Conservation (phyloP, 768 basidiomycete genomes). For the Lactarius pseudohatsudake region DNA sequence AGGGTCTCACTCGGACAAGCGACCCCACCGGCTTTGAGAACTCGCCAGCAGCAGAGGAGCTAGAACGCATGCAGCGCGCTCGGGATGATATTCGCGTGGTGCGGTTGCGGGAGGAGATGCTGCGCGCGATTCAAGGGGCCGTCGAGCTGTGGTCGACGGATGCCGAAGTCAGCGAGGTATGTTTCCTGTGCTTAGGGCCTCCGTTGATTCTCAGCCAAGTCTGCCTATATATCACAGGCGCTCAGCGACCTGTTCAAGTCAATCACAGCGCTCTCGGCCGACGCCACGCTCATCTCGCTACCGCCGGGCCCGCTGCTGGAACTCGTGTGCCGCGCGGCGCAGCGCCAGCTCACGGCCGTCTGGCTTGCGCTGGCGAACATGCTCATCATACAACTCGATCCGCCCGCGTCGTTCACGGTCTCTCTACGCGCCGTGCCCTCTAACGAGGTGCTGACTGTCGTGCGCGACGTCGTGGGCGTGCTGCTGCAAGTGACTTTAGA, state of each 20-base stretch:
- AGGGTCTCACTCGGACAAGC: slow-evolving; percentile 76
- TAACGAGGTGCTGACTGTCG: slow-evolving; percentile 55
- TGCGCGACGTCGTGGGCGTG: slow-evolving; percentile 53
- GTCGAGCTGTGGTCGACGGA: slow-evolving; percentile 81
- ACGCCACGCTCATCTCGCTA: slow-evolving; percentile 76
- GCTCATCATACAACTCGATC: slow-evolving; percentile 78
- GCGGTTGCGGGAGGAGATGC: slow-evolving; percentile 65
- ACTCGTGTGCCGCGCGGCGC: slow-evolving; percentile 69
- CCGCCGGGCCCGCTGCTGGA: slow-evolving; percentile 81
- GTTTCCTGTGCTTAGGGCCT: slow-evolving; percentile 34
- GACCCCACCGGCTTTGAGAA: slow-evolving; percentile 66
- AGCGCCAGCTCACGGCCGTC: slow-evolving; percentile 70
- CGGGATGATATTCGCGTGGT: slow-evolving; percentile 63
- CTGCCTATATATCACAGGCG: slow-evolving; percentile 44
- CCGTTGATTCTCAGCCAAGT: slow-evolving; percentile 1
- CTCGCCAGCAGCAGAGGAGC: slow-evolving; percentile 51
- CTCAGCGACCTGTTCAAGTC: slow-evolving; percentile 83
- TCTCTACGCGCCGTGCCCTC: slow-evolving; percentile 54
- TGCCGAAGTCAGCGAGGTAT: slow-evolving; percentile 71
- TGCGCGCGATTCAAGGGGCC: slow-evolving; percentile 55
- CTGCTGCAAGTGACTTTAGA: slow-evolving; percentile 59
- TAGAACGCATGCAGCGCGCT: slow-evolving; percentile 55
- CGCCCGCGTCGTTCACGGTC: slow-evolving; percentile 51
- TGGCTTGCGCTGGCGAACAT: slow-evolving; percentile 86
- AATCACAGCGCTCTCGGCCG: slow-evolving; percentile 76